Evolutionary conservation across 768 basidiomycete genomes (phyloP).

Genomic region (Boletus huronensis): DNA sequence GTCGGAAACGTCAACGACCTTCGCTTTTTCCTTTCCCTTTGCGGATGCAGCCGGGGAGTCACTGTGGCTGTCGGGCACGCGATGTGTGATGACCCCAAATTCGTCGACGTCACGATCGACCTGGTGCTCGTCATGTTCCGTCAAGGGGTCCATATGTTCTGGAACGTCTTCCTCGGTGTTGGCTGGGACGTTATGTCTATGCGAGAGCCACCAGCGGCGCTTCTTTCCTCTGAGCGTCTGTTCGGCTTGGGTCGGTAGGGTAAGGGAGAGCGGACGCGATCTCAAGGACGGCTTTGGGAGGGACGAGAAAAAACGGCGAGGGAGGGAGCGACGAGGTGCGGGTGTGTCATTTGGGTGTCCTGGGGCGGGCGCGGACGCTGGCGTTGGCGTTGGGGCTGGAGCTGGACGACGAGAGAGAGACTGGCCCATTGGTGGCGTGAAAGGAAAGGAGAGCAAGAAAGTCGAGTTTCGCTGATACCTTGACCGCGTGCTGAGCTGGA

Average conservation of each 20-base stretch:
- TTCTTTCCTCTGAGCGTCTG: slow-evolving; percentile 30
- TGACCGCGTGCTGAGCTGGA: background rate
- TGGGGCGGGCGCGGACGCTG: slow-evolving; percentile 9
- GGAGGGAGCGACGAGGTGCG: slow-evolving; percentile 21
- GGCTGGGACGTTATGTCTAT: slow-evolving; percentile 14
- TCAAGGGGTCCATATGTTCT: slow-evolving; percentile 13
- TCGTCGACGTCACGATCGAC: slow-evolving; percentile 29
- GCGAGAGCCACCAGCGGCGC: slow-evolving; percentile 25
- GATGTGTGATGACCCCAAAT: slow-evolving; percentile 25
- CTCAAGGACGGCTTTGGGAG: slow-evolving; percentile 25
- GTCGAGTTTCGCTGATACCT: background rate
- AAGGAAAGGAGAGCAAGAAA: background rate
- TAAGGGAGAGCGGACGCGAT: slow-evolving; percentile 12
- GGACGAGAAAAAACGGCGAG: slow-evolving; percentile 35
- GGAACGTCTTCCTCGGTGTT: slow-evolving; percentile 12
- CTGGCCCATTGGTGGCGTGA: slow-evolving; percentile 29
- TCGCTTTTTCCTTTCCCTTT: slow-evolving; percentile 39
- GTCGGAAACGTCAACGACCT: slow-evolving; percentile 17
- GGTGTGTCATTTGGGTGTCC: slow-evolving; percentile 1
- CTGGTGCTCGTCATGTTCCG: slow-evolving; percentile 28
- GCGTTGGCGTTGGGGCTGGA: slow-evolving; percentile 6
- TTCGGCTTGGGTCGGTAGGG: slow-evolving; percentile 22
- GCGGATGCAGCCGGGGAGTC: slow-evolving; percentile 20
- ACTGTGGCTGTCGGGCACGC: slow-evolving; percentile 29
- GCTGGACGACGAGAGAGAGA: slow-evolving; percentile 26